Evolutionary conservation across 805 yeast genomes (phyloP).

Genomic region (Kurtzmaniella fragi): DNA sequence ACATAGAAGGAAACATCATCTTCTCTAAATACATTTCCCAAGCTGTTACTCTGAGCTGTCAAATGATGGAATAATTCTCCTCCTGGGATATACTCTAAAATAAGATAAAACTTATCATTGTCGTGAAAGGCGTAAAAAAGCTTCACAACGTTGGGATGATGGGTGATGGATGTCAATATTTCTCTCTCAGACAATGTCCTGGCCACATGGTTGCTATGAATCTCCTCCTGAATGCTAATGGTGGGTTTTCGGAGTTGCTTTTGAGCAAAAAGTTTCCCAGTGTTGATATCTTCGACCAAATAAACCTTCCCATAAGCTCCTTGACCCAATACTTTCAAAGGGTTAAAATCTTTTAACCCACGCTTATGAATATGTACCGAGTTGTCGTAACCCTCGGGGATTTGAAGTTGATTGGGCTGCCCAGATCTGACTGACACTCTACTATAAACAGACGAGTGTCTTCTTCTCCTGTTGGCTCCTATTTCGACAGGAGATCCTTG

Average conservation of each 20-base stretch:
- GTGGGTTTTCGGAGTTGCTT: conserved; percentile 82
- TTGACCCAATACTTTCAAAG: conserved; percentile 72
- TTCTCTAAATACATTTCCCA: conserved; percentile 39
- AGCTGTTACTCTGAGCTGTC: conserved; percentile 38
- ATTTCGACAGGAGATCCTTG: background rate
- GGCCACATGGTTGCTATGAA: conserved; percentile 39
- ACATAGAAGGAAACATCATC: conserved; percentile 37
- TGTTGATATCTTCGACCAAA: conserved; percentile 59
- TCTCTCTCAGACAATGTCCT: conserved; percentile 78
- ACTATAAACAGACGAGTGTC: conserved; percentile 12
- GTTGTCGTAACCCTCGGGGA: conserved; percentile 9
- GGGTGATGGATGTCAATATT: conserved; percentile 56
- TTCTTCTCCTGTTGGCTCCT: conserved; percentile 1
- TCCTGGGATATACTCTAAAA: conserved; percentile 81
- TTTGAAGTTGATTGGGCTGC: conserved; percentile 6
- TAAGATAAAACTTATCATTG: conserved; percentile 62
- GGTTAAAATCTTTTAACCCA: conserved; percentile 54
- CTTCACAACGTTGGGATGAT: conserved; percentile 79
- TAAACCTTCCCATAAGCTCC: conserved; percentile 90
- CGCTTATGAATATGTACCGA: conserved; percentile 2
- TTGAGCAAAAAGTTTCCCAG: conserved; percentile 74
- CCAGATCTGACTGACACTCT: conserved; percentile 10
- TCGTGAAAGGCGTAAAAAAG: conserved; percentile 84
- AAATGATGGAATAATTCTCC: conserved; percentile 76
- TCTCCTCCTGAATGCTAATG: conserved; percentile 52